Percentiles rank a stretch among this genome's conserved stretches.
These are phyloP conservation scores for Botrytis aclada DNA, from an alignment of 2,329 filamentous ascomycete genomes.

Conservation along the genomic window DNA sequence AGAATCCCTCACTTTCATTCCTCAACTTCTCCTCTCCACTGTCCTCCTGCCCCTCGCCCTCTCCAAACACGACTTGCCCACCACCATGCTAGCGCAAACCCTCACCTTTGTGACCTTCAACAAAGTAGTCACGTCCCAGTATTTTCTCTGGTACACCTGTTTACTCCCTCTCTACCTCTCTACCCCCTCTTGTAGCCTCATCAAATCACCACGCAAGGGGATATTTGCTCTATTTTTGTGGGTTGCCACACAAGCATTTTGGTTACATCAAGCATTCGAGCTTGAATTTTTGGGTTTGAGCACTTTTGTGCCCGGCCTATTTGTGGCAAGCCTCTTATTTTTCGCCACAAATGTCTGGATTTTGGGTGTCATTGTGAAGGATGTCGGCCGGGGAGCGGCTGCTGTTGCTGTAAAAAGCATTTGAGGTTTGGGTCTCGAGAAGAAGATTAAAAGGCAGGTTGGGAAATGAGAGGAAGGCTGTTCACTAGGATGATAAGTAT, in stretches of 20 bases:
- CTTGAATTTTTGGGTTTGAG: conserved; percentile 79
- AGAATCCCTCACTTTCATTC: conserved; percentile 83
- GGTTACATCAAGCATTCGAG: conserved; percentile 71
- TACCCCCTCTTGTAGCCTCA: conserved; percentile 71
- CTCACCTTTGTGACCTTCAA: conserved; percentile 98
- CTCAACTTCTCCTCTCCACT: conserved; percentile 78
- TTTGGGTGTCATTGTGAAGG: conserved; percentile 72
- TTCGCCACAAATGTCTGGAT: conserved; percentile 88
- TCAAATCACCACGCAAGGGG: conserved; percentile 59
- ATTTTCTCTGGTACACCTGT: conserved; percentile 97
- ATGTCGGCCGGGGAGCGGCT: conserved; percentile 43
- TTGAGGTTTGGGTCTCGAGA: background rate
- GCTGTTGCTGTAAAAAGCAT: background rate
- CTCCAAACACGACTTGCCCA: conserved; percentile 76
- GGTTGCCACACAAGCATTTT: conserved; percentile 70
- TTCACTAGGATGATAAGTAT: background rate
- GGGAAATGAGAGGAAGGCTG: background rate
- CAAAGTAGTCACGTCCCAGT: conserved; percentile 72
- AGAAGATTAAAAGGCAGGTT: background rate
- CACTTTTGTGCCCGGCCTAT: conserved; percentile 83
- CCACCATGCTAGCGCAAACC: conserved; percentile 88
- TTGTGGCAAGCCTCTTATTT: conserved; percentile 71
- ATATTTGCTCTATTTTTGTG: conserved; percentile 65
- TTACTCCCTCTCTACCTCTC: conserved; percentile 91
- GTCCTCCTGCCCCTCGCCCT: conserved; percentile 71